Evolutionary conservation across 495 filamentous ascomycete species (phyloP).

Genomic region (Aspergillus baeticus): DNA sequence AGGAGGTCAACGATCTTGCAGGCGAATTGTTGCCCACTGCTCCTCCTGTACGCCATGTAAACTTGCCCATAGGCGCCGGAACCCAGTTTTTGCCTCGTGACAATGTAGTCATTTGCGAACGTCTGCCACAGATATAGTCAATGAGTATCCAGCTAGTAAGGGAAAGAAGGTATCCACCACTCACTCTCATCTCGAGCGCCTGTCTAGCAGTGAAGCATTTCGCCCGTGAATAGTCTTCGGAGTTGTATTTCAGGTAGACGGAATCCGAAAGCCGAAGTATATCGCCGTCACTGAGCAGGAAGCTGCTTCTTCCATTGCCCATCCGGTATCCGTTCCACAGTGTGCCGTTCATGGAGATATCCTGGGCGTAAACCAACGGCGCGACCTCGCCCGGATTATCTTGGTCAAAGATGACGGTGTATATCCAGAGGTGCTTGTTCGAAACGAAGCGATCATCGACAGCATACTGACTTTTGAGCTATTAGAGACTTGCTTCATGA

Average conservation of each 20-base stretch:
- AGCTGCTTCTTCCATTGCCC: conserved; percentile 35
- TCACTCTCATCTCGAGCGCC: conserved; percentile 29
- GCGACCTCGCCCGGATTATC: conserved; percentile 30
- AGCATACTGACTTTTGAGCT: conserved; percentile 34
- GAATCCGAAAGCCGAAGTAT: conserved; percentile 31
- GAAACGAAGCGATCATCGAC: conserved; percentile 49
- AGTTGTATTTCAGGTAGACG: conserved; percentile 24
- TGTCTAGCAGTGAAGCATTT: conserved; percentile 23
- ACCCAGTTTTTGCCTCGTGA: conserved; percentile 51
- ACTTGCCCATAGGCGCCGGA: conserved; percentile 49
- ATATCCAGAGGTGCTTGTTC: conserved; percentile 60
- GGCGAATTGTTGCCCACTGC: conserved; percentile 43
- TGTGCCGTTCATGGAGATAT: conserved; percentile 58
- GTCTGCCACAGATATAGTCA: conserved; percentile 35
- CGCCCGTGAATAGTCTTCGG: conserved; percentile 1
- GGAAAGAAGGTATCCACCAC: neutral
- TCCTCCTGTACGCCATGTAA: conserved; percentile 43
- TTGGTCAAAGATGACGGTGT: conserved; percentile 53
- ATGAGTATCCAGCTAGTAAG: too few species aligned
- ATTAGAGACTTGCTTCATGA: too few species aligned
- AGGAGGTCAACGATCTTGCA: conserved; percentile 51
- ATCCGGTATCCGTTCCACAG: conserved; percentile 49
- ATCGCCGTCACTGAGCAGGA: conserved; percentile 57
- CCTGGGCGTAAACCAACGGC: conserved; percentile 60
- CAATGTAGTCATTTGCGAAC: conserved; percentile 44